A percentile compares a stretch with the other conserved stretches of the same genome.
Evolutionary conservation across 1,139 yeast species (phyloP).

Genomic region (Zygosaccharomyces pseudobailii): DNA sequence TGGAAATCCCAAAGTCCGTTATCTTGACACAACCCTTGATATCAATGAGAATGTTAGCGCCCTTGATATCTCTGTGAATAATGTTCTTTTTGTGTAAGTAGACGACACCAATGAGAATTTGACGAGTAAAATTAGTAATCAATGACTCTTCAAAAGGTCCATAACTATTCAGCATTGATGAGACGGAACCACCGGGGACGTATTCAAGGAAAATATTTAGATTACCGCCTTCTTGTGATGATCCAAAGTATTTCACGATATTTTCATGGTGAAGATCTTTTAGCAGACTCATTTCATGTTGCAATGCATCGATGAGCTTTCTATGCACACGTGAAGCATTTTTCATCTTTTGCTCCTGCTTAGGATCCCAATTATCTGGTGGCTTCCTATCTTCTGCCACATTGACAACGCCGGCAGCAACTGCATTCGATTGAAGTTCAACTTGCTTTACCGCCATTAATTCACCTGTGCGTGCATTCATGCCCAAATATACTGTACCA

Average conservation of each 20-base stretch:
- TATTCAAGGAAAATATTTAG: constrained; percentile 87
- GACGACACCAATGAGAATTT: constrained; percentile 73
- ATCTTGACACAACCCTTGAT: constrained; percentile 88
- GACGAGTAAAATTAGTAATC: constrained; percentile 76
- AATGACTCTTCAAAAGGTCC: constrained; percentile 93
- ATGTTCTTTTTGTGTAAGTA: constrained; percentile 80
- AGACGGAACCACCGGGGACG: constrained; percentile 96
- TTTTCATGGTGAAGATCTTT: constrained; percentile 85
- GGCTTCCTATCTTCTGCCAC: constrained; percentile 25
- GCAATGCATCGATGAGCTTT: constrained; percentile 75
- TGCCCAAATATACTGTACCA: constrained; percentile 88
- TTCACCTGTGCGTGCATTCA: constrained; percentile 90
- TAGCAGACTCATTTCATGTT: constrained; percentile 75
- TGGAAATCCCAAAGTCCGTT: constrained; percentile 91
- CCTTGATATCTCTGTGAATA: constrained; percentile 88
- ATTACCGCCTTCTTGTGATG: constrained; percentile 64
- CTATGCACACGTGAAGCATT: constrained; percentile 43
- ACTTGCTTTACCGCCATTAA: constrained; percentile 97
- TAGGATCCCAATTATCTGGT: constrained; percentile 30
- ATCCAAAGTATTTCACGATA: constrained; percentile 86
- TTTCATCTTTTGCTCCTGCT: constrained; percentile 20
- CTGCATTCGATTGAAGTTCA: constrained; percentile 45
- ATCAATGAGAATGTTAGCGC: constrained; percentile 87
- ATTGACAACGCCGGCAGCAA: constrained; percentile 21
- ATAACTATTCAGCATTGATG: constrained; percentile 74